These are phyloP conservation scores for Fagus sylvatica DNA, from an alignment of 306 rosid genomes.

Conservation along the genomic window DNA sequence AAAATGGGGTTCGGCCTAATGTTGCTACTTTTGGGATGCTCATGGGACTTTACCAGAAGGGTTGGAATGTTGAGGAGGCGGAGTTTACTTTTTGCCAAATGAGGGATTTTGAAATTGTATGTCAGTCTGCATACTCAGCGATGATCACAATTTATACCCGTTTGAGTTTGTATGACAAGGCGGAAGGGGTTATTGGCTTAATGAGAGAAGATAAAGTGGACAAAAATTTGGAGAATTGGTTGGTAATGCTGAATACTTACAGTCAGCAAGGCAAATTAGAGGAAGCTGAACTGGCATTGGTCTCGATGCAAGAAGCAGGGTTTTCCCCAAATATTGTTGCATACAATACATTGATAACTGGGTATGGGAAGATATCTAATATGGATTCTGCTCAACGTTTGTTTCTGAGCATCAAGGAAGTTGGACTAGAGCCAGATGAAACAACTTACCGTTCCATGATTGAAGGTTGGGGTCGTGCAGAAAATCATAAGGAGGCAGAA, in stretches of 20 bases:
- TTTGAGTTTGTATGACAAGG: slow-evolving; percentile 58
- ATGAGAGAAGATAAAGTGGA: slow-evolving; percentile 49
- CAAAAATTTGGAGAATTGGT: slow-evolving; percentile 69
- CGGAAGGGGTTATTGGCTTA: slow-evolving; percentile 55
- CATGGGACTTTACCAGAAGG: slow-evolving; percentile 75
- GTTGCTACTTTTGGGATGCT: slow-evolving; percentile 75
- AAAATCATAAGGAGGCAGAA: slow-evolving; percentile 49
- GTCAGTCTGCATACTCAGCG: slow-evolving; percentile 70
- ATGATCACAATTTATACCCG: slow-evolving; percentile 79
- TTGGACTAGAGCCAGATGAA: slow-evolving; percentile 73
- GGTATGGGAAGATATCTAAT: slow-evolving; percentile 76
- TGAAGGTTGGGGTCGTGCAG: slow-evolving; percentile 96
- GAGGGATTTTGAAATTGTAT: slow-evolving; percentile 54
- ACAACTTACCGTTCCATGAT: slow-evolving; percentile 87
- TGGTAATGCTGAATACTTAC: slow-evolving; percentile 66
- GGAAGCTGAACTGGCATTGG: slow-evolving; percentile 59
- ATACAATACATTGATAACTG: slow-evolving; percentile 82
- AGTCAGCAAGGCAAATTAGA: slow-evolving; percentile 81
- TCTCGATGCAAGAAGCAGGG: slow-evolving; percentile 60
- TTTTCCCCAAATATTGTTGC: slow-evolving; percentile 66
- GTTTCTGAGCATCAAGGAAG: slow-evolving; percentile 43
- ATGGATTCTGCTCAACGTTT: slow-evolving; percentile 75
- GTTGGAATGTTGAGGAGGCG: slow-evolving; percentile 68
- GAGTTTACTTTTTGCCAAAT: slow-evolving; percentile 63
- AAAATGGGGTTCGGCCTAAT: slow-evolving; percentile 56